These are phyloP conservation scores for Citropsis articulata DNA, from an alignment of 345 rosid species.

Conservation along the genomic window DNA sequence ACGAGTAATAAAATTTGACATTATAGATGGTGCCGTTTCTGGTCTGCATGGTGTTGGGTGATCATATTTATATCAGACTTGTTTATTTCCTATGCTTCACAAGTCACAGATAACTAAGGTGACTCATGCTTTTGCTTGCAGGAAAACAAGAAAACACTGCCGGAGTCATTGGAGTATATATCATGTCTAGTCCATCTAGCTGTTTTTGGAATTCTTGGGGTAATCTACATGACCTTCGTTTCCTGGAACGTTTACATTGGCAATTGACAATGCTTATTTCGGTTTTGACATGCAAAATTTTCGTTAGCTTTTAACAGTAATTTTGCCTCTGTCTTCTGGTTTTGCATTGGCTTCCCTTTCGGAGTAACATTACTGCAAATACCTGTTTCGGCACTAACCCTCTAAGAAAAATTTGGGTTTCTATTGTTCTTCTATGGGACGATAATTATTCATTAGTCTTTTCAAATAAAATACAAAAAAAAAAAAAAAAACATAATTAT, in stretches of 20 bases:
- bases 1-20: neutral
- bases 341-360: neutral
- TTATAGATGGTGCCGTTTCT: neutral
- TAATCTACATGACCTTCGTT: constrained; percentile 13
- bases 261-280: neutral
- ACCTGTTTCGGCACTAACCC: neutral
- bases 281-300: neutral
- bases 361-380: neutral
- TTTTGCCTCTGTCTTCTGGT: neutral
- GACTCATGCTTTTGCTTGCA: constrained; percentile 19
- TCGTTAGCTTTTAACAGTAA: neutral
- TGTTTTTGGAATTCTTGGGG: constrained; percentile 83
- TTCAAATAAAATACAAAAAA: too few relatives aligned
- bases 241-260: neutral
- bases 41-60: neutral
- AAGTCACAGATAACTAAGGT: neutral
- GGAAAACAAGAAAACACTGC: constrained; percentile 35
- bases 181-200: constrained; percentile 61
- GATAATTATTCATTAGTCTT: too few relatives aligned
- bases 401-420: neutral
- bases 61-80: neutral
- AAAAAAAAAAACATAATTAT: neutral
- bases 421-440: neutral
- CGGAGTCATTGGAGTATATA: constrained; percentile 47
- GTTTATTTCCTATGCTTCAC: neutral